Base-by-base conservation (phyloP, 371 early-diverging fungal species). In the Neoconidiobolus thromboides region DNA sequence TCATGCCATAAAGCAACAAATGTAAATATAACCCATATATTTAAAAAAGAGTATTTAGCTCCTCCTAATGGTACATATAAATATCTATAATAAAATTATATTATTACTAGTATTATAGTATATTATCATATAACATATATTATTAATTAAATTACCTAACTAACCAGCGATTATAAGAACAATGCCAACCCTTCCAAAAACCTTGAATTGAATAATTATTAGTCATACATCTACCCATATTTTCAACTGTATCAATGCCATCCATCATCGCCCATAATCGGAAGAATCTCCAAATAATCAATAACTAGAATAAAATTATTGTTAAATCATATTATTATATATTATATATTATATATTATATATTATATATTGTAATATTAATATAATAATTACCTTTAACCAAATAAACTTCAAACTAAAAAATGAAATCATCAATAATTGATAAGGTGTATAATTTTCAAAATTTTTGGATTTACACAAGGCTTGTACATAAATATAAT, bases 1-100 rank as follows among this genome's bases (percentile, higher is more conserved):
- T 95, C 95, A 71, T 95, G 95, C 95, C 95, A 95, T 3, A 93
- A 60, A 1, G 94, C 95, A 9, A 95, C 95, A 77, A 93, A 95
- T 0, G 93, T 89, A 67, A 95, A 95, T 0, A 87, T 76, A 0
- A 83, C 68, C 71, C 82, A 87, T 50, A 84, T 79, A 67, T 87
- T 91, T 68, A 80, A 72, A 2, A 73, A 55, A 52, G 80, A 71
- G 51, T 78, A 74, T 6, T 68, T 66, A 2, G 77, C 63, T 40
- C 95, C 95, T 12, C 95, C 95, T 54, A 95, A 68, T 12, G 95
- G 94, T 4, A 93, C 76, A 64, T 93, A 95, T 47, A 95, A 69
- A 64, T 94, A 94, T 26, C 26, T 26, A 26, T 26, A 26, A 26
- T 26, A 26, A 26, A 26, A 26, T 26, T 26, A 26, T 26, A 26